Evolutionary conservation across 1,284 basidiomycete species (phyloP).

Genomic region (Puccinia polysora): DNA sequence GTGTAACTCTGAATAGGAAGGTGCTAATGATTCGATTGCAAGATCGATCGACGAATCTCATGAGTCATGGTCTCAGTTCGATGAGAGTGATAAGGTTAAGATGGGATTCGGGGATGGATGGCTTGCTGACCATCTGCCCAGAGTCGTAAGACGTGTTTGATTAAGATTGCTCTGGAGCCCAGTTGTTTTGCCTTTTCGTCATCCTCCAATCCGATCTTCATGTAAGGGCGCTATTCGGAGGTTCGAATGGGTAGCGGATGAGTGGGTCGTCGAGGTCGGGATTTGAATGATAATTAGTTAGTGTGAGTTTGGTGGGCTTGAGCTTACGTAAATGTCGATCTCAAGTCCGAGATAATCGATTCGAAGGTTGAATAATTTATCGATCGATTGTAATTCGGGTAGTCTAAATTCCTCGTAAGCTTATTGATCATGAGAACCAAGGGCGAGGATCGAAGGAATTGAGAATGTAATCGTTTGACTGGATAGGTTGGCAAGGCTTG

Average conservation of each 20-base stretch:
- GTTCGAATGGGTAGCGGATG: neutral
- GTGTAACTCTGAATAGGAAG: conserved; percentile 28
- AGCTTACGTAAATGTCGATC: conserved; percentile 28
- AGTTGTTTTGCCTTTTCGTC: conserved; percentile 30
- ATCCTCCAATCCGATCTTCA: conserved; percentile 23
- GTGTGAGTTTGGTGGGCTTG: neutral
- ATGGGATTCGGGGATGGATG: neutral
- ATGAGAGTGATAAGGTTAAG: neutral
- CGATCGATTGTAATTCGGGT: conserved; percentile 39
- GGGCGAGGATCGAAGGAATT: too few species aligned
- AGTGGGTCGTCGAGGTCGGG: too few species aligned
- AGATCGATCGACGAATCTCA: too few species aligned
- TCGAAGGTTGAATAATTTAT: conserved; percentile 31
- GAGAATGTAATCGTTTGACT: neutral
- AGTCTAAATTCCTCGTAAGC: conserved; percentile 37
- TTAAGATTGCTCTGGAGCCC: conserved; percentile 28
- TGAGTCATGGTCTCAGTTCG: too few species aligned
- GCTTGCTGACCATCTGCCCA: conserved; percentile 31
- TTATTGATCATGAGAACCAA: neutral
- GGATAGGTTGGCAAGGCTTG: neutral
- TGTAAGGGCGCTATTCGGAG: conserved; percentile 29
- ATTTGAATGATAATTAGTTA: neutral
- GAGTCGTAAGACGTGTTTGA: conserved; percentile 35
- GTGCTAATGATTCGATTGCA: conserved; percentile 3
- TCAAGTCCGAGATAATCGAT: conserved; percentile 25